A percentile compares a stretch with the other conserved stretches of the same genome.
phyloP scores from a whole-genome alignment of 2,329 filamentous ascomycete species.

The Venturiaceae sp. region DNA sequence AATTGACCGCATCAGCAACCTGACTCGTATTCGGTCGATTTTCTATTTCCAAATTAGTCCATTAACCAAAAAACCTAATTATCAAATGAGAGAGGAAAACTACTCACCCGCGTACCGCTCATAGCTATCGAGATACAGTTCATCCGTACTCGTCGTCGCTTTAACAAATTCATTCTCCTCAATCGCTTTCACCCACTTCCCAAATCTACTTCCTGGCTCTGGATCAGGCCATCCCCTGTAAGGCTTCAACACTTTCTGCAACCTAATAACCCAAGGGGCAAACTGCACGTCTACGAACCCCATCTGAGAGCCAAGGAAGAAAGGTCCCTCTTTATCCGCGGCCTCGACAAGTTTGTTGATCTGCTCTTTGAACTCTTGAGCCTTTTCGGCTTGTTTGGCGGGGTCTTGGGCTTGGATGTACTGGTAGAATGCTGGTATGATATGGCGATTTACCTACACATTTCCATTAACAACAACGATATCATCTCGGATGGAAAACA shows the following conservation, averaged over 20 bases:
- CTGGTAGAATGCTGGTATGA: conserved; percentile 68
- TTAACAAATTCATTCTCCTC: conserved; percentile 53
- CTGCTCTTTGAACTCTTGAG: conserved; percentile 53
- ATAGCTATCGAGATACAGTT: conserved; percentile 60
- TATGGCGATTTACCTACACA: conserved; percentile 60
- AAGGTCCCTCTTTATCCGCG: conserved; percentile 52
- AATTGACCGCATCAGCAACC: conserved; percentile 51
- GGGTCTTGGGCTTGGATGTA: conserved; percentile 57
- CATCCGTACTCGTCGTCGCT: conserved; percentile 57
- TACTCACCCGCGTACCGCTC: conserved; percentile 47
- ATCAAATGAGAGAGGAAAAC: neutral
- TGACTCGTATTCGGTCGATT: conserved; percentile 51
- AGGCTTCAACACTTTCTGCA: conserved; percentile 55
- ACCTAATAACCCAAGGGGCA: conserved; percentile 63
- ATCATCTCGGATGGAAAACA: neutral
- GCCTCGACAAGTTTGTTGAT: conserved; percentile 53
- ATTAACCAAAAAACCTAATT: neutral
- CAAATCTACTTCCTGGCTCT: conserved; percentile 55
- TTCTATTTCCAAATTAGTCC: conserved; percentile 26
- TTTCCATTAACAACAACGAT: neutral
- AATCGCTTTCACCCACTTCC: conserved; percentile 60
- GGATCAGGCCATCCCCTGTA: conserved; percentile 58
- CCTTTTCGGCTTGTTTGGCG: conserved; percentile 47
- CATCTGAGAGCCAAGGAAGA: conserved; percentile 51
- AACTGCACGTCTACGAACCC: conserved; percentile 66